These are phyloP conservation scores for Aureobasidium sp. DNA, from an alignment of 2,329 filamentous ascomycete genomes.

Conservation along the genomic window DNA sequence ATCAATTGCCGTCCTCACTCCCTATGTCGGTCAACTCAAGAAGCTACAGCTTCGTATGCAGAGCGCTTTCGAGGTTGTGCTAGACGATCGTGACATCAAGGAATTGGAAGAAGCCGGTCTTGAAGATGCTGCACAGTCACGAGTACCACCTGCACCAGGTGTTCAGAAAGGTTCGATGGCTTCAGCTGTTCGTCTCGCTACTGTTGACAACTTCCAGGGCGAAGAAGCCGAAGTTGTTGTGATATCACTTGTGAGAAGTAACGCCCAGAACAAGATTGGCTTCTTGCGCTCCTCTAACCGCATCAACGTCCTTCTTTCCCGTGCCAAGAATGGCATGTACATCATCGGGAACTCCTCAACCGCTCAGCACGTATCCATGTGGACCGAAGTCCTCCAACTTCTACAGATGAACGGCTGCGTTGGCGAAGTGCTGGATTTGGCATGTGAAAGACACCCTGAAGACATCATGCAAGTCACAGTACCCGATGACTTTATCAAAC, in stretches of 20 bases:
- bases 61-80: constrained; percentile 62
- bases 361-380: constrained; percentile 64
- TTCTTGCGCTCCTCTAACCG: constrained; percentile 74
- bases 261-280: constrained; percentile 62
- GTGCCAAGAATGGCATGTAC: constrained; percentile 76
- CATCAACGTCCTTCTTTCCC: constrained; percentile 74
- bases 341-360: constrained; percentile 68
- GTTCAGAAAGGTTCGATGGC: constrained; percentile 19
- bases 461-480: constrained; percentile 54
- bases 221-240: constrained; percentile 79
- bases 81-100: constrained; percentile 69
- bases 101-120: constrained; percentile 36
- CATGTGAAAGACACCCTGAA: constrained; percentile 68
- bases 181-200: constrained; percentile 16
- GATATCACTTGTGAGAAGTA: constrained; percentile 77
- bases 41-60: constrained; percentile 54
- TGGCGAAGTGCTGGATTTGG: constrained; percentile 58
- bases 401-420: constrained; percentile 54
- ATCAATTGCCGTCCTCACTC: constrained; percentile 77
- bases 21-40: constrained; percentile 66
- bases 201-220: constrained; percentile 72
- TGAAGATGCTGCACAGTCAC: background rate
- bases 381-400: constrained; percentile 63
- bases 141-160: background rate
- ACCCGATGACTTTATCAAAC: constrained; percentile 64